Conservation (phyloP, 495 filamentous ascomycete species). For the Halenospora varia region DNA sequence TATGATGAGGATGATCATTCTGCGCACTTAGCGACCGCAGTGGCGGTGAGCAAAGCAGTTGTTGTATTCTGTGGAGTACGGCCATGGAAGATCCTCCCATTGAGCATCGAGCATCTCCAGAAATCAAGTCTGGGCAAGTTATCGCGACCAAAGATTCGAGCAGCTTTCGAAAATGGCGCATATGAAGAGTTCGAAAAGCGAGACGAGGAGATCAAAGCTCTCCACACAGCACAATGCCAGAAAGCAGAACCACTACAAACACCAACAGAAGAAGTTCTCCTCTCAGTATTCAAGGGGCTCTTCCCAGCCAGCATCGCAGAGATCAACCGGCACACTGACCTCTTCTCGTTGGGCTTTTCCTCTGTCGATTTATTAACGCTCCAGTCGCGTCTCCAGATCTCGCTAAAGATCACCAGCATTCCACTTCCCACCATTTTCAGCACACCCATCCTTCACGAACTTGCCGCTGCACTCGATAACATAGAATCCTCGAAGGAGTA, state of each 20-base stretch:
- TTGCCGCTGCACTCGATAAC: background rate
- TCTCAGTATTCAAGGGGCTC: background rate
- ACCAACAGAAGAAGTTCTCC: background rate
- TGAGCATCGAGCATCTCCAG: constrained; percentile 16
- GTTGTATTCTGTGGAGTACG: constrained; percentile 25
- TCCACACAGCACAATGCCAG: background rate
- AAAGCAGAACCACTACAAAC: background rate
- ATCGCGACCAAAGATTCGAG: constrained; percentile 36
- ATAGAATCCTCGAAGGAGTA: constrained; percentile 27
- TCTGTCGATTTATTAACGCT: constrained; percentile 10
- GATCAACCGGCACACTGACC: background rate
- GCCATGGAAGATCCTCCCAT: constrained; percentile 15
- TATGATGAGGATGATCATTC: constrained; percentile 8
- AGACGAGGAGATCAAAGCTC: background rate
- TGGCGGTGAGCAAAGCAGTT: constrained; percentile 1
- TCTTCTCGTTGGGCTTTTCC: constrained; percentile 16
- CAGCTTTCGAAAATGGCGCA: constrained; percentile 27
- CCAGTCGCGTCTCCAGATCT: background rate
- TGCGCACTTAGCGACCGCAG: background rate
- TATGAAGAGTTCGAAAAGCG: constrained; percentile 22
- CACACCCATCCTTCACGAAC: background rate
- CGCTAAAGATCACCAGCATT: background rate
- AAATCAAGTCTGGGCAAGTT: constrained; percentile 46
- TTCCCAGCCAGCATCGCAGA: background rate
- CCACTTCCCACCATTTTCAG: background rate